Conservation (phyloP, 306 rosid species). For the Arachis hypogaea region DNA sequence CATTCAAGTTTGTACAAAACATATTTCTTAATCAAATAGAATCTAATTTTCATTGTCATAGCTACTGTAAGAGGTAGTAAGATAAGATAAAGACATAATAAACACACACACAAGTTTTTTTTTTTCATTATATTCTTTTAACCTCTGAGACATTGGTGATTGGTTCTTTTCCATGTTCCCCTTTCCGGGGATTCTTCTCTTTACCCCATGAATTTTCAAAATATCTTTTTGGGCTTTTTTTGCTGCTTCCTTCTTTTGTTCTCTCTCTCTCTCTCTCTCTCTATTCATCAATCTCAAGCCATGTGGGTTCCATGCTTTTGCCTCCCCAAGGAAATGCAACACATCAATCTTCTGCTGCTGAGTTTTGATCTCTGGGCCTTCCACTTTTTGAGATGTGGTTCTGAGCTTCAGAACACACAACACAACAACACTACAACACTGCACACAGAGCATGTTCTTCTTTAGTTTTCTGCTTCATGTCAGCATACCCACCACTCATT, state of each 20-base stretch:
- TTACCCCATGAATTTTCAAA: slow-evolving; percentile 60
- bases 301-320: slow-evolving; percentile 77
- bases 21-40: no score
- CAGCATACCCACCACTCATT: slow-evolving; percentile 59
- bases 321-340: slow-evolving; percentile 55
- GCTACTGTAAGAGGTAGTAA: no score
- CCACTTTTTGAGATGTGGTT: slow-evolving; percentile 66
- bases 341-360: slow-evolving; percentile 56
- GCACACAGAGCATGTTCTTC: slow-evolving; percentile 58
- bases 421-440: no score
- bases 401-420: slow-evolving; percentile 45
- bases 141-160: slow-evolving; percentile 33
- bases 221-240: slow-evolving; percentile 70
- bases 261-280: slow-evolving; percentile 30
- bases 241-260: slow-evolving; percentile 32
- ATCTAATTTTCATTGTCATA: no score
- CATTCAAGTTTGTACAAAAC: not conserved
- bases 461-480: slow-evolving; percentile 50
- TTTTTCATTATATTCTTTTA: not conserved
- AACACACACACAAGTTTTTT: not conserved
- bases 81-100: not conserved
- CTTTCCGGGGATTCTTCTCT: slow-evolving; percentile 51
- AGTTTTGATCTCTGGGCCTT: slow-evolving; percentile 61
- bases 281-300: slow-evolving; percentile 45
- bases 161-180: slow-evolving; percentile 53